Percentiles rank a stretch among this genome's conserved stretches.
These are phyloP conservation scores for Pyricularia pennisetigena DNA, from an alignment of 2,329 filamentous ascomycete genomes.

Conservation along the genomic window DNA sequence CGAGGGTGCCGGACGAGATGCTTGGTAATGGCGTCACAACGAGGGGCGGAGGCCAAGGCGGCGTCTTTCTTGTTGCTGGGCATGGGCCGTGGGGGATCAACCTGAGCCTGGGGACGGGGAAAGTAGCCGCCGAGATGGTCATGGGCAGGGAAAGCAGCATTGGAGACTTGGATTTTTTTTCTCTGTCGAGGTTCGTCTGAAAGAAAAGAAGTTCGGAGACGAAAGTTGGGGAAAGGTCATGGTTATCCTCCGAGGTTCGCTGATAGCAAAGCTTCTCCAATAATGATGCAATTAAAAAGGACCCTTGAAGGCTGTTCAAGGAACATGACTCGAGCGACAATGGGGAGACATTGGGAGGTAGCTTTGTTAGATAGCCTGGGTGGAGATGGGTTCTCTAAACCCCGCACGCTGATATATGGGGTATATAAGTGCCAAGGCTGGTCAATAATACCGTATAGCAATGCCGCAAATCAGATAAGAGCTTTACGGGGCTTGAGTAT, in stretches of 20 bases:
- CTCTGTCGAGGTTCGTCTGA: background rate
- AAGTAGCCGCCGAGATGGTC: slow-evolving; percentile 61
- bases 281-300: background rate
- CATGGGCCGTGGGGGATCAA: slow-evolving; percentile 71
- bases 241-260: background rate
- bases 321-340: background rate
- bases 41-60: slow-evolving; percentile 34
- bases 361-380: background rate
- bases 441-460: background rate
- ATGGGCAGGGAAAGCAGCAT: slow-evolving; percentile 31
- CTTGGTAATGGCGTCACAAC: slow-evolving; percentile 40
- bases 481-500: background rate
- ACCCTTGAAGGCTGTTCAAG: background rate
- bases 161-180: background rate
- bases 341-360: background rate
- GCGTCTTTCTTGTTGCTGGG: slow-evolving; percentile 61
- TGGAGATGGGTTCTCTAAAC: background rate
- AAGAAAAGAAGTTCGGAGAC: background rate
- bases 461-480: background rate
- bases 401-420: background rate
- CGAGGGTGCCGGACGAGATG: slow-evolving; percentile 42
- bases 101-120: slow-evolving; percentile 56
- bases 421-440: background rate
- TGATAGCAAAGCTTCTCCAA: background rate
- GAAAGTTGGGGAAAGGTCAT: background rate